Base-by-base conservation (phyloP, 441 rosid genomes). In the Hypseocharis bilobata region DNA sequence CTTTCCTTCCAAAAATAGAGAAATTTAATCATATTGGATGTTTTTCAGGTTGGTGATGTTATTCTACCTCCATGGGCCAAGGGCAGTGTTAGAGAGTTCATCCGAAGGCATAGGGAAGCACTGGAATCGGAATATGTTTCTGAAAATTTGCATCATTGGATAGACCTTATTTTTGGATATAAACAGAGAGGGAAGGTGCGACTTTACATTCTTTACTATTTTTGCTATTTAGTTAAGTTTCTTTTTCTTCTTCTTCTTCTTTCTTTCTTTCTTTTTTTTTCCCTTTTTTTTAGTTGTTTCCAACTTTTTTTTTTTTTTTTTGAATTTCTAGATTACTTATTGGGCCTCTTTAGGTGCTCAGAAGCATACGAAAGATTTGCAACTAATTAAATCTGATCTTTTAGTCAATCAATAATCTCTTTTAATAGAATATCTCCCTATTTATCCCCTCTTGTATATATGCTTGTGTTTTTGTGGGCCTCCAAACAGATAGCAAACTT, bases 151-250 rank as follows among this genome's bases (percentile, higher is more conserved):
- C 98, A 95, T 82, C 91, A 95, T 29, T 95, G 99, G 99, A 92
- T 95, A 76, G 99, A 95, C 76, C 97, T 95, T 70, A 95, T 95
- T 62, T 95, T 95, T 84, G 99, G 99, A 59, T 80, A 79, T 75
- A 92, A 87, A 83, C 99, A 95, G 84, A 83, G 98, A 75, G 99
- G 99, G 66, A 95, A 95, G 97, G 99, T 95, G 67, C 32, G 78
- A 60, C 27, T 63, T 59, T 38, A 19, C 57, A 58, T 65, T 68
- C 45, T 65, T 57, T 75, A 34, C 38, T 57, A 28, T 4, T 58
- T 17, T 3, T 30, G 22, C 23, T n/a, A 3, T 38, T 58, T 20
- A 16, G n/a, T 30, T 8, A 49, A 34, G 5, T 5, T 7, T 34
- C n/a, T n/a, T n/a, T n/a, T n/a, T n/a, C n/a, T n/a, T n/a, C n/a